Base-by-base conservation (phyloP, 2,329 filamentous ascomycete genomes). In the Sporothrix protearum region DNA sequence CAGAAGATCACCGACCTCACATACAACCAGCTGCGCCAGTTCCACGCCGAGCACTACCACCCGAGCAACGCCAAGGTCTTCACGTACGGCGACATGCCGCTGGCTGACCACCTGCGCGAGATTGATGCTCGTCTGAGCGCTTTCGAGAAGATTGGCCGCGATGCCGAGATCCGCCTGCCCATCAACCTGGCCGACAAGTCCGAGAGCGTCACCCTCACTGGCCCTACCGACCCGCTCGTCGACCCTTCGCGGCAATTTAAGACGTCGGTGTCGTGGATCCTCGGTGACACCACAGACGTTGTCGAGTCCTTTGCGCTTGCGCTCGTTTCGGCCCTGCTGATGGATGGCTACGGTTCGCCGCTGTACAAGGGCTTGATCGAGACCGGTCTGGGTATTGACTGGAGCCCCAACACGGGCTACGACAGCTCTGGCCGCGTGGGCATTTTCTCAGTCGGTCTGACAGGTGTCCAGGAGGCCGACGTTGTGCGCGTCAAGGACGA, bases 41-140 rank as follows among this genome's bases (percentile, higher is more conserved):
- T 97, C 80, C 96, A 98, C 75, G 90, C 90, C 57, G 89, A 94
- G 75, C 94, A 99, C 81, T 99, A 99, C 80, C 95, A 99, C 80
- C 96, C 96, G 0, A 98, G 94, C 82, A 99, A 99, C 80, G 92
- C 95, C 61, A 98, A 97, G 82, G 86, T 99, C 57, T 89, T 98
- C 77, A 97, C 96, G 0, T 99, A 99, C 76, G 96, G 96, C 68
- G 91, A 97, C 78, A 94, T 98, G 88, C 92, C 94, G 0, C 82
- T 99, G 73, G 85, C 85, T 2, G 91, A 93, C 70, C 96, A 99
- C 78, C 80, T 98, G 68, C 85, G 88, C 78, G 92, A 96, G 77
- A 86, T 98, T 36, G 88, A 95, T 77, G 85, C 88, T 10, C 90
- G 92, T 68, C 84, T 99, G 72, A 86, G 87, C 75, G 83, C 85